Evolutionary conservation across 108 stramenopile genomes (phyloP).

Genomic region (Poteriospumella lacustris): DNA sequence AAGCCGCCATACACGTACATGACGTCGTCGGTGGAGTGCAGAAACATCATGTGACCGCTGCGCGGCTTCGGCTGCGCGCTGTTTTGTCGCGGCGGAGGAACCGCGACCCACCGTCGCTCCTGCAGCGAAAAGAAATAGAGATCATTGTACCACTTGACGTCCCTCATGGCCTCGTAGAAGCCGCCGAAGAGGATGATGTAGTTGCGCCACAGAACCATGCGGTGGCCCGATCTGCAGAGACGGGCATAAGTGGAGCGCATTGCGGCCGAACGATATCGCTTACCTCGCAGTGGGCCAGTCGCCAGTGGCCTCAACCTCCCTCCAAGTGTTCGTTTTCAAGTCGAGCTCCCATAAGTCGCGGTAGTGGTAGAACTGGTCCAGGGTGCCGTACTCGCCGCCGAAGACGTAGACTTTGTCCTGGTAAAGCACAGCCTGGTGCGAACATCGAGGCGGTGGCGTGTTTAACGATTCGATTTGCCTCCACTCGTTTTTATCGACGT

Average conservation of each 20-base stretch:
- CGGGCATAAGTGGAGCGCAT: not conserved
- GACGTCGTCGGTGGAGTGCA: constrained; percentile 33
- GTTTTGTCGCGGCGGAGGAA: not conserved
- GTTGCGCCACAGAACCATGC: constrained; percentile 77
- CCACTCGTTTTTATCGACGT: constrained; percentile 49
- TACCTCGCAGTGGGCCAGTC: constrained; percentile 67
- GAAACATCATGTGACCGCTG: constrained; percentile 43
- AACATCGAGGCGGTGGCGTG: constrained; percentile 78
- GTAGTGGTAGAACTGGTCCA: constrained; percentile 90
- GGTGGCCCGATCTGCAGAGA: constrained; percentile 64
- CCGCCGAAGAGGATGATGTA: constrained; percentile 91
- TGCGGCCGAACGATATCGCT: not conserved
- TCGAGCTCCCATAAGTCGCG: constrained; percentile 78
- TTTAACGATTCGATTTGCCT: constrained; percentile 53
- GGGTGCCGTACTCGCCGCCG: constrained; percentile 86
- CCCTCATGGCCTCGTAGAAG: constrained; percentile 78
- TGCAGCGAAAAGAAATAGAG: constrained; percentile 50
- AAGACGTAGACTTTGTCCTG: constrained; percentile 80
- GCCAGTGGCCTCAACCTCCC: constrained; percentile 60
- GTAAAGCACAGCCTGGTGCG: constrained; percentile 81
- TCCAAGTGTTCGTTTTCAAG: constrained; percentile 69
- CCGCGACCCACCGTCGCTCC: constrained; percentile 42
- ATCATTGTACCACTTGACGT: constrained; percentile 55
- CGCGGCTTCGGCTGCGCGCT: constrained; percentile 34
- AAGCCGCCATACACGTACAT: constrained; percentile 46